Base-by-base conservation (phyloP, 1,139 yeast species). In the Candida gigantensis region DNA sequence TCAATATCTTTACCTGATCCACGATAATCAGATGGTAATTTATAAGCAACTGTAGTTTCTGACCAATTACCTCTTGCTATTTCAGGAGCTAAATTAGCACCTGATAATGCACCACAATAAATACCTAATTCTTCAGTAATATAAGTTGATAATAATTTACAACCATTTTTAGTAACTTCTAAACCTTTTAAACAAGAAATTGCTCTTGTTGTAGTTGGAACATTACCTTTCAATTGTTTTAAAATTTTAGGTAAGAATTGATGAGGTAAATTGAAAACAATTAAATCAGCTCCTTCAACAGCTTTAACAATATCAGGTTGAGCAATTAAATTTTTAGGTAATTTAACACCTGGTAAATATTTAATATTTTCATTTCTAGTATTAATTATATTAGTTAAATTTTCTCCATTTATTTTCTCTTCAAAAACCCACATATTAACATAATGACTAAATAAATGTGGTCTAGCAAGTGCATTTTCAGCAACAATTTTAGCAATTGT, bases 371-470 rank as follows among this genome's bases (percentile, higher is more conserved):
- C 74, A 48, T 69, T 74, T 42, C 66, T 57, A 25, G 55, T 49
- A 52, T 71, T 71, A 47, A 71, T 71, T 45, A 71, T 70, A 20
- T 65, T 66, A 24, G 74, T 67, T 54, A 71, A 65, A 42, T 69
- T 68, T 41, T 55, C 53, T 27, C 74, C 76, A 31, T 68, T 57
- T 32, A 70, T 55, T 43, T 65, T 55, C 45, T 71, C 76, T 49
- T 71, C 71, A 43, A 57, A 66, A 9, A 71, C 76, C 76, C 76
- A 71, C 76, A 71, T 70, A 39, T 68, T 61, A 17, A 71, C 73
- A 32, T 61, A 50, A 38, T 53, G 65, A 33, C 55, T 52, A 50
- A 71, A 71, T 43, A 68, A 49, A 39, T 62, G 62, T 5, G 74
- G 71, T 46, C 68, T 62, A 13, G 65, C 60, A 13, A 51, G 48